Evolutionary conservation across 2,329 filamentous ascomycete genomes (phyloP), one percentile per base, ranked within the genome.

Genomic region (Pestalotiopsis sp.): DNA sequence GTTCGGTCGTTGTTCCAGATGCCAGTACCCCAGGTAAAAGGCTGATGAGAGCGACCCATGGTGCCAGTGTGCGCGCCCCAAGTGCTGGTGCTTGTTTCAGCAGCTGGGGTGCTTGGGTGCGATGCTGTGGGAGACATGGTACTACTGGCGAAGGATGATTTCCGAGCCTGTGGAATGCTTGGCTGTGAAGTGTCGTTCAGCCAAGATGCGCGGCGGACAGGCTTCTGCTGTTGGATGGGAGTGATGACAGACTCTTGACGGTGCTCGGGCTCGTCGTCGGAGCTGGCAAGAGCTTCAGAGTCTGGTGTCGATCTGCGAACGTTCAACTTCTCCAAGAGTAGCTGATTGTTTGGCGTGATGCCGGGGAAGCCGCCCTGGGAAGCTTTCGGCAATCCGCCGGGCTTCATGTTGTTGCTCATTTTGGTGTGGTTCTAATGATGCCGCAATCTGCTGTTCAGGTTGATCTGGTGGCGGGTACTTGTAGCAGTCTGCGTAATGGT

Each of bases 241-340:
- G 80, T 82, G 74, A 85, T 85, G 71, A 81, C 81, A 75, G 77
- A 80, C 68, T 87, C 88, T 73, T 88, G 84, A 59, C 85, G 85
- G 73, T 88, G 86, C 73, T 97, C 92, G 68, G 85, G 87, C 80
- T 99, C 96, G 79, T 98, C 96, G 79, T 98, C 96, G 13, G 95
- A 98, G 73, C 95, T 98, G 66, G 92, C 94, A 69, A 98, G 84
- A 65, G 93, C 95, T 78, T 98, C 95, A 3, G 95, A 98, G 78
- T 98, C 96, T 25, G 95, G 95, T 1, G 95, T 98, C 7, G 94
- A 94, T 66, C 93, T 92, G 74, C 95, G 90, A 68, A 91, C 87
- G 75, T 93, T 92, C 64, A 92, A 85, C 79, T 94, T 96, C 64
- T 95, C 93, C 41, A 93, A 85, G 62, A 93, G 82, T 52, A 91